Evolutionary conservation across 352 stramenopile genomes (phyloP).

Genomic region (Phytophthora nicotianae): DNA sequence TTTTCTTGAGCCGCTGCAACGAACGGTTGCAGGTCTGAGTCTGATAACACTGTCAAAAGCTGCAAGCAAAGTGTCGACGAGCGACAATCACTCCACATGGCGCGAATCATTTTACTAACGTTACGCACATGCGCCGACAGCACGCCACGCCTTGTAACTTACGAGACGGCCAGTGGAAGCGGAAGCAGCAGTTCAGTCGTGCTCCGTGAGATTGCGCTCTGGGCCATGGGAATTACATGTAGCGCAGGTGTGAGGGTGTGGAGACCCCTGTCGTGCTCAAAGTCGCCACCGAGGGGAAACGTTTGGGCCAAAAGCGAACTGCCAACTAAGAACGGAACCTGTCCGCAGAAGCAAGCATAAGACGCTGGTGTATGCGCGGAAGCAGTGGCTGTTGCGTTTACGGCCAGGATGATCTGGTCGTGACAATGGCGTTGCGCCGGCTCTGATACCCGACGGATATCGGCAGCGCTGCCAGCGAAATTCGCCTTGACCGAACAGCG

Average conservation of each 20-base stretch:
- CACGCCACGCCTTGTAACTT: not conserved
- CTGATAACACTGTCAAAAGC: conserved; percentile 8
- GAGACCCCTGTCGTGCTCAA: conserved; percentile 21
- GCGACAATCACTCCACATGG: conserved; percentile 15
- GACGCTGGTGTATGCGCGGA: not conserved
- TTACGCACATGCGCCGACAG: conserved; percentile 16
- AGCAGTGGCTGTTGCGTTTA: conserved; percentile 9
- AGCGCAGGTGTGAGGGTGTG: conserved; percentile 21
- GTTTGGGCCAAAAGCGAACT: conserved; percentile 1
- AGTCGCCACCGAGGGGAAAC: conserved; percentile 18
- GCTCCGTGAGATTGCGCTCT: conserved; percentile 7
- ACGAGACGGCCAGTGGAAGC: too few species aligned
- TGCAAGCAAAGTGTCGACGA: conserved; percentile 1
- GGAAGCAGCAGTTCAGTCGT: conserved; percentile 5
- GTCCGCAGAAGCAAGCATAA: not conserved
- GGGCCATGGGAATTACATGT: conserved; percentile 13
- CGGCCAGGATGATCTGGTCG: conserved; percentile 13
- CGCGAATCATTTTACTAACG: conserved; percentile 14
- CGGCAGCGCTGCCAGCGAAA: not conserved
- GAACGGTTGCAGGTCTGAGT: conserved; percentile 8
- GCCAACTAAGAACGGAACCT: not conserved
- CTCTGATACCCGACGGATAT: not conserved
- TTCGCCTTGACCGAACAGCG: not conserved
- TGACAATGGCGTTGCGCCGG: conserved; percentile 9
- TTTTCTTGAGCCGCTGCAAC: too few species aligned